Evolutionary conservation across 1,284 basidiomycete species (phyloP).

Genomic region (Takashimella tepidaria): DNA sequence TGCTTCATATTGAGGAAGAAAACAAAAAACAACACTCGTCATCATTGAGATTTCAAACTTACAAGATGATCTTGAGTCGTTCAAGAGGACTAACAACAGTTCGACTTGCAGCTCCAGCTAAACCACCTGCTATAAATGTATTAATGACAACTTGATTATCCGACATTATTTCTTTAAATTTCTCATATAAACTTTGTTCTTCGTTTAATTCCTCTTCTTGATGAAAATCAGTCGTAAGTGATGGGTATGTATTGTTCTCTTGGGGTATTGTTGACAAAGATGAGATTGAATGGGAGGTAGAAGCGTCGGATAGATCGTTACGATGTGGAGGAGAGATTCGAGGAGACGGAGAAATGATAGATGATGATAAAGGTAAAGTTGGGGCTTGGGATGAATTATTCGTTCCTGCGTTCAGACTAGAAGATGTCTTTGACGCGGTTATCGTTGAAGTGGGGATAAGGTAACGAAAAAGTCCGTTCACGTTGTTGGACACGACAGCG

Average conservation of each 20-base stretch:
- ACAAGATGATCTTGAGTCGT: conserved; percentile 93
- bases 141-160: conserved; percentile 43
- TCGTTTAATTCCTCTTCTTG: background rate
- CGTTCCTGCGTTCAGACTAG: background rate
- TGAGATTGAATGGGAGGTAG: background rate
- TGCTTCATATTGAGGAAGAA: no score
- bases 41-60: no score
- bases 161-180: conserved; percentile 23
- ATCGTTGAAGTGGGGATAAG: background rate
- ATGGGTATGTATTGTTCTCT: background rate
- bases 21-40: no score
- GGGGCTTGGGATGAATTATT: background rate
- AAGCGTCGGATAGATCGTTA: background rate
- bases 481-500: no score
- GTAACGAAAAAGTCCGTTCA: background rate
- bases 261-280: background rate
- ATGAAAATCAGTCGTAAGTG: background rate
- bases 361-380: background rate
- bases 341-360: background rate
- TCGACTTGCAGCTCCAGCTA: conserved; percentile 58
- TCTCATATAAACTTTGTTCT: conserved; percentile 3
- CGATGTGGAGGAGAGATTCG: background rate
- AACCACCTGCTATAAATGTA: conserved; percentile 43
- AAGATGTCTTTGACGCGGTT: background rate
- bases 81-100: conserved; percentile 91